phyloP scores from a whole-genome alignment of 805 yeast genomes.

The Wickerhamiella cacticola region DNA sequence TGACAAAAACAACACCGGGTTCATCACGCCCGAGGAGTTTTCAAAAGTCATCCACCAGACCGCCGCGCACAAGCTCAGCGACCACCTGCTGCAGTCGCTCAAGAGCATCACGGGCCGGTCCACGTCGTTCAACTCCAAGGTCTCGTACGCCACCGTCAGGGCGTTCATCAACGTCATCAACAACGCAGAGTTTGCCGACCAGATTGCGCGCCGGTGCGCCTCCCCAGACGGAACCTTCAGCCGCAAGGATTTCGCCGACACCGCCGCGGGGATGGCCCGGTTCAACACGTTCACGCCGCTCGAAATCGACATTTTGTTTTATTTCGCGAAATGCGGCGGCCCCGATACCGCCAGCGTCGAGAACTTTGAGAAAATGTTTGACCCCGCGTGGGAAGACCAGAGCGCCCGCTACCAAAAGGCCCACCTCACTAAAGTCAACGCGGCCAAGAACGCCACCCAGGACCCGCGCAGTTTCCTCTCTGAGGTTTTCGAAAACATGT shows the following conservation, averaged over 20 bases:
- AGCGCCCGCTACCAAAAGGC: constrained; percentile 26
- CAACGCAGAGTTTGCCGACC: constrained; percentile 33
- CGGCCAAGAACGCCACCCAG: constrained; percentile 32
- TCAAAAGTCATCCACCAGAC: constrained; percentile 30
- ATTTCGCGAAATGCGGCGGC: constrained; percentile 24
- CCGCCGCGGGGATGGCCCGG: constrained; percentile 32
- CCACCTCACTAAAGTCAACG: constrained; percentile 27
- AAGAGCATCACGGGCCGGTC: constrained; percentile 31
- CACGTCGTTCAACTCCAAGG: constrained; percentile 25
- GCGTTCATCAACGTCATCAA: constrained; percentile 34
- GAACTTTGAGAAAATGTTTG: constrained; percentile 32
- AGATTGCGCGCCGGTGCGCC: constrained; percentile 24
- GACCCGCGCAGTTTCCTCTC: constrained; percentile 37
- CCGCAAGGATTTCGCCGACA: constrained; percentile 29
- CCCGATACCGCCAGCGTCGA: constrained; percentile 24
- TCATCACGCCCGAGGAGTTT: constrained; percentile 33
- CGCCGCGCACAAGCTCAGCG: constrained; percentile 34
- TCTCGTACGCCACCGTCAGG: constrained; percentile 34
- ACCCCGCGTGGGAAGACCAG: constrained; percentile 35
- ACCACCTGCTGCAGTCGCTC: constrained; percentile 29
- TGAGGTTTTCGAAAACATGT: constrained; percentile 66
- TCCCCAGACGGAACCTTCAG: constrained; percentile 29
- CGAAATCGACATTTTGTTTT: constrained; percentile 35
- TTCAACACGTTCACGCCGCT: constrained; percentile 34
- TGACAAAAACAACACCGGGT: constrained; percentile 31